Percentiles rank a stretch among this genome's conserved stretches.
Conservation (phyloP, 2,329 filamentous ascomycete species). For the Apiospora pterosperma region DNA sequence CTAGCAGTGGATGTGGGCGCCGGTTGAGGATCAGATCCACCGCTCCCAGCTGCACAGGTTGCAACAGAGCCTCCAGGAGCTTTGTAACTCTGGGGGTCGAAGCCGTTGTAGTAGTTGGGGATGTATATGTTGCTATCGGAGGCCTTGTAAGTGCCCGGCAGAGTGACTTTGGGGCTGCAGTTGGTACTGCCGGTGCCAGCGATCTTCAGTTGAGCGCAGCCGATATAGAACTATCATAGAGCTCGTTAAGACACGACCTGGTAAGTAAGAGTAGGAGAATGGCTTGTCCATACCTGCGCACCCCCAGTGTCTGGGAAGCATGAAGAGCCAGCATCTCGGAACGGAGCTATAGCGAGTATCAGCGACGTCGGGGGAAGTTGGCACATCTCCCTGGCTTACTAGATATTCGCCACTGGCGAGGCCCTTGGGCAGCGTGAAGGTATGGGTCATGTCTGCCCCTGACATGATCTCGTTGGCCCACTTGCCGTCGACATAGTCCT, state of each 20-base stretch:
- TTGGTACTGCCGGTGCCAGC: conserved; percentile 22
- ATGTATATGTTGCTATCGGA: conserved; percentile 26
- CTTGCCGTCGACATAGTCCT: conserved; percentile 17
- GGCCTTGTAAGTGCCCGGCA: conserved; percentile 27
- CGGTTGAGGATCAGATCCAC: not conserved
- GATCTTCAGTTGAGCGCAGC: conserved; percentile 29
- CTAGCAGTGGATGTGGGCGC: not conserved
- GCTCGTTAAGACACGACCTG: not conserved
- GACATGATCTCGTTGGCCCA: conserved; percentile 25
- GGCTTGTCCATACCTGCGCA: conserved; percentile 17
- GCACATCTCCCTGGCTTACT: conserved; percentile 10
- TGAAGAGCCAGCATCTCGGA: conserved; percentile 33
- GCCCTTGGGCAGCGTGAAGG: conserved; percentile 22
- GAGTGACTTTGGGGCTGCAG: conserved; percentile 26
- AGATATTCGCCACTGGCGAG: conserved; percentile 30
- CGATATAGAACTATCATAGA: conserved; percentile 26
- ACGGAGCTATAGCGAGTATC: conserved; percentile 20
- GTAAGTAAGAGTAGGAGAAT: not conserved
- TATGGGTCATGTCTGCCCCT: conserved; percentile 17
- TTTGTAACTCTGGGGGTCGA: conserved; percentile 26
- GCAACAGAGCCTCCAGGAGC: conserved; percentile 22
- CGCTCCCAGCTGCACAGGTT: conserved; percentile 9
- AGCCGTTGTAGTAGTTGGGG: conserved; percentile 28
- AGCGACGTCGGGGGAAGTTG: not conserved
- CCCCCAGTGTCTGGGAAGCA: conserved; percentile 23